These are phyloP conservation scores for Fraxinus sp. DNA, from an alignment of 305 asterid species.

Conservation along the genomic window DNA sequence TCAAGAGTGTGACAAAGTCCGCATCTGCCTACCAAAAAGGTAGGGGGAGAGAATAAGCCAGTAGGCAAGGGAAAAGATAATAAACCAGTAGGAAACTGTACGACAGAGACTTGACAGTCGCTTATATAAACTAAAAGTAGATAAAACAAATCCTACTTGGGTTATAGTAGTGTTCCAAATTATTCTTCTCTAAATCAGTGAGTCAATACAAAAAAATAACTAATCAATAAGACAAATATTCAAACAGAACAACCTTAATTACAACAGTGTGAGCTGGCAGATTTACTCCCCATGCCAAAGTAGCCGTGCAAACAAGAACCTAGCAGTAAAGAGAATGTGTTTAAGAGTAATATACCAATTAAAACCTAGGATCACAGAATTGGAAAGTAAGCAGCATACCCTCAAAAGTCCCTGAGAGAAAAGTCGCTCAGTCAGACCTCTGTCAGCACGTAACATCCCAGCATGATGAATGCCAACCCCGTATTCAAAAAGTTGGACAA, in stretches of 20 bases:
- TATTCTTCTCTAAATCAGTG: conserved; percentile 8
- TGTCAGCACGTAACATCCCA: conserved; percentile 95
- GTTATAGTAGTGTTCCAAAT: conserved; percentile 8
- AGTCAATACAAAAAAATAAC: conserved; percentile 13
- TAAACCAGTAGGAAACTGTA: conserved; percentile 15
- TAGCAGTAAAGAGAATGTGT: conserved; percentile 31
- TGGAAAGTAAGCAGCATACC: conserved; percentile 37
- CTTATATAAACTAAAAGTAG: not conserved
- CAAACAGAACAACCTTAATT: conserved; percentile 72
- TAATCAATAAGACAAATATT: conserved; percentile 20
- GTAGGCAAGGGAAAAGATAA: not conserved
- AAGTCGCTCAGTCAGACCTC: conserved; percentile 93
- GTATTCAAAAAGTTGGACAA: conserved; percentile 76
- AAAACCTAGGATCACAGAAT: conserved; percentile 16
- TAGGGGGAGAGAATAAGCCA: not conserved
- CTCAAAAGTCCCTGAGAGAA: conserved; percentile 88
- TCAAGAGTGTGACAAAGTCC: not conserved
- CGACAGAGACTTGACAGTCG: conserved; percentile 12
- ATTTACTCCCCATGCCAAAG: conserved; percentile 99
- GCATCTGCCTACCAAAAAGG: conserved; percentile 17
- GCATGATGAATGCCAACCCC: conserved; percentile 99
- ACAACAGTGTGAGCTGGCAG: conserved; percentile 99
- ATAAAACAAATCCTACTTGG: not conserved
- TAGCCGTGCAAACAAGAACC: conserved; percentile 98
- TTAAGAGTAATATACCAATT: conserved; percentile 26